Percentiles rank a stretch among this genome's conserved stretches.
phyloP scores from a whole-genome alignment of 2,329 filamentous ascomycete species.

The Fusarium musae region DNA sequence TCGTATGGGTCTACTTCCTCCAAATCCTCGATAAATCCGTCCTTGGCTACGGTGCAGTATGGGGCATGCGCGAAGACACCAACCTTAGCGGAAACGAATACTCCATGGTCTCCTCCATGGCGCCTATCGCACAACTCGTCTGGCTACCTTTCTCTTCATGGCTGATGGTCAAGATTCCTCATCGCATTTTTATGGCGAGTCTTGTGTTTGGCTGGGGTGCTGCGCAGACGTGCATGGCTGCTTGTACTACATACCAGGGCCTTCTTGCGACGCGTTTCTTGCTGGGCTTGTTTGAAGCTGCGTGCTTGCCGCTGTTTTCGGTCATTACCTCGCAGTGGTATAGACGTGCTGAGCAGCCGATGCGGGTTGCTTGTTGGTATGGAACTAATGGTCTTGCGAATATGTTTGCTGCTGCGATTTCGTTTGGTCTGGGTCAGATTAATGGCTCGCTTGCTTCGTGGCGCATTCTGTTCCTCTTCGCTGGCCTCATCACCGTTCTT shows the following conservation, averaged over 20 bases:
- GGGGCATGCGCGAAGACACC: conserved; percentile 62
- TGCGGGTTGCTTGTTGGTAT: conserved; percentile 75
- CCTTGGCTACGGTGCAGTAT: conserved; percentile 67
- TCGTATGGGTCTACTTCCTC: conserved; percentile 69
- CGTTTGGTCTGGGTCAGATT: conserved; percentile 68
- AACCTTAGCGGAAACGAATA: conserved; percentile 64
- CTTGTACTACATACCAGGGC: conserved; percentile 58
- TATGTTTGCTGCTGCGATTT: conserved; percentile 65
- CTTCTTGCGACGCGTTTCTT: conserved; percentile 62
- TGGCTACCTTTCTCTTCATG: conserved; percentile 70
- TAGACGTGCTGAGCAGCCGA: conserved; percentile 65
- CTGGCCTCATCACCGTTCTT: conserved; percentile 68
- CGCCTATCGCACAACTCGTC: conserved; percentile 67
- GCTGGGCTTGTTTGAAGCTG: conserved; percentile 61
- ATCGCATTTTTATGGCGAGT: conserved; percentile 66
- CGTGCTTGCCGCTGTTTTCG: conserved; percentile 60
- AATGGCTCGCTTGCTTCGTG: conserved; percentile 49
- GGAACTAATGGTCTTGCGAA: conserved; percentile 68
- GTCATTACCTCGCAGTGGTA: conserved; percentile 63
- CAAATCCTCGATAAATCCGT: conserved; percentile 69
- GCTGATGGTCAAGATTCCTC: conserved; percentile 70
- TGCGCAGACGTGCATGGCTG: conserved; percentile 58
- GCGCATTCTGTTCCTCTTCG: conserved; percentile 68
- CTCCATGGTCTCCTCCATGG: conserved; percentile 67
- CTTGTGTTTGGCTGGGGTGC: conserved; percentile 59